These are phyloP conservation scores for Pyracantha coccinea DNA, from an alignment of 331 rosid species.

Conservation along the genomic window DNA sequence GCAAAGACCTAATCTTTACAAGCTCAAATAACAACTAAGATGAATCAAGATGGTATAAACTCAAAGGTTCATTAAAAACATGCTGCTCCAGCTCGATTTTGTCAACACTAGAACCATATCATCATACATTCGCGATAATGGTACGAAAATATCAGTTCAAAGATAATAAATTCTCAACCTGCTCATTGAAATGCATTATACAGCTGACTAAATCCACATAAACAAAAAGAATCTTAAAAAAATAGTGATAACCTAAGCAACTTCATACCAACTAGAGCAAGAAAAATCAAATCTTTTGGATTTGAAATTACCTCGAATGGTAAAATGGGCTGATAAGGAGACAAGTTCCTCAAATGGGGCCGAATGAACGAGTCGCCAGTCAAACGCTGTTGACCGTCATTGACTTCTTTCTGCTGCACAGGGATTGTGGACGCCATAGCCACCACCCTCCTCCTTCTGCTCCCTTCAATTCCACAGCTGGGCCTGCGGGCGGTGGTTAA, in stretches of 20 bases:
- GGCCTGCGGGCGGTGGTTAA: constrained; percentile 15
- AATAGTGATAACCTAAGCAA: background rate
- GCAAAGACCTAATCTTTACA: background rate
- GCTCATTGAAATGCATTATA: background rate
- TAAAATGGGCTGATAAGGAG: constrained; percentile 92
- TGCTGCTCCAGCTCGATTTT: background rate
- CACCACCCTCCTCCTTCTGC: constrained; percentile 29
- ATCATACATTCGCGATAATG: background rate
- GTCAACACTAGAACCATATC: background rate
- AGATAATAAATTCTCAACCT: background rate
- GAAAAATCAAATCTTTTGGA: background rate
- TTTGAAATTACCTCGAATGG: constrained; percentile 67
- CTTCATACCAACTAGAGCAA: background rate
- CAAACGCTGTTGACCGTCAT: constrained; percentile 24
- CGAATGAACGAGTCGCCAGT: constrained; percentile 81
- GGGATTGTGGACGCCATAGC: constrained; percentile 59
- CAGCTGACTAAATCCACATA: background rate
- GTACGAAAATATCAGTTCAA: background rate
- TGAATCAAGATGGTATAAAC: background rate
- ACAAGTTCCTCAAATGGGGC: constrained; percentile 64
- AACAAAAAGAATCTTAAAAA: too few species aligned
- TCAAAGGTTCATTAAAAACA: background rate
- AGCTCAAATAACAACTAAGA: background rate
- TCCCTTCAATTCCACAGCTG: constrained; percentile 23
- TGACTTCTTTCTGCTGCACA: constrained; percentile 37